A percentile compares a stretch with the other conserved stretches of the same genome.
phyloP scores from a whole-genome alignment of 352 stramenopile species.

The Pythium folliculosum region DNA sequence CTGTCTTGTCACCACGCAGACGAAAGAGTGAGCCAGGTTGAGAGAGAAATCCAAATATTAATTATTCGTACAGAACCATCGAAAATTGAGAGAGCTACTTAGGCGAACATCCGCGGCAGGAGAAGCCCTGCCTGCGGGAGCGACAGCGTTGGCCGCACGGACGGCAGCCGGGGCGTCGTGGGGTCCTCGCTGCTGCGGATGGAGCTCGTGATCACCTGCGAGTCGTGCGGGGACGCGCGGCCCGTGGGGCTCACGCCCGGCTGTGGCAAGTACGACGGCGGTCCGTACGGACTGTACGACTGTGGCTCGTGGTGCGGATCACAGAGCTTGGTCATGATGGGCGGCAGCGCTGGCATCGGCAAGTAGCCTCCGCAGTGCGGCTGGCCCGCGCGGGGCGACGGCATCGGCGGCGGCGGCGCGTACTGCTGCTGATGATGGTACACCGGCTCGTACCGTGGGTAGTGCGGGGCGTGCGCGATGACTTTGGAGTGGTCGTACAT shows the following conservation, averaged over 20 bases:
- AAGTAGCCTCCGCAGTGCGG: not conserved
- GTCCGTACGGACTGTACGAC: not conserved
- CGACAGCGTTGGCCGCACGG: conserved; percentile 17
- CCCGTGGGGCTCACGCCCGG: conserved; percentile 1
- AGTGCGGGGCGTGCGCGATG: conserved; percentile 4
- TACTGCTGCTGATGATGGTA: not conserved
- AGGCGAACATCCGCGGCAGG: conserved; percentile 17
- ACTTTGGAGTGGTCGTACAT: conserved; percentile 16
- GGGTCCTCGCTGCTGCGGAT: conserved; percentile 13
- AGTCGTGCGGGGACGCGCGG: conserved; percentile 11
- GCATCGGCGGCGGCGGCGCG: not conserved
- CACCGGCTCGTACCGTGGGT: conserved; percentile 3
- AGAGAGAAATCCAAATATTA: not conserved
- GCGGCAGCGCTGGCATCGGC: conserved; percentile 8
- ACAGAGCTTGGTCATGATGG: conserved; percentile 6
- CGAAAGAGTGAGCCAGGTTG: not conserved
- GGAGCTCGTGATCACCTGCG: conserved; percentile 19
- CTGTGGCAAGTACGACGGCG: not conserved
- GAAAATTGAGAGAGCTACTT: not conserved
- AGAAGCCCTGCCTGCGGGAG: conserved; percentile 7
- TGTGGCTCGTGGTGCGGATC: not conserved
- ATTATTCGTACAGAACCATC: not conserved
- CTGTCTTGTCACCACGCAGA: not conserved
- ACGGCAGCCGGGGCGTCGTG: conserved; percentile 7
- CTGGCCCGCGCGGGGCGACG: conserved; percentile 4